Base-by-base conservation (phyloP, 495 filamentous ascomycete genomes). In the Aspergillus carlsbadensis region DNA sequence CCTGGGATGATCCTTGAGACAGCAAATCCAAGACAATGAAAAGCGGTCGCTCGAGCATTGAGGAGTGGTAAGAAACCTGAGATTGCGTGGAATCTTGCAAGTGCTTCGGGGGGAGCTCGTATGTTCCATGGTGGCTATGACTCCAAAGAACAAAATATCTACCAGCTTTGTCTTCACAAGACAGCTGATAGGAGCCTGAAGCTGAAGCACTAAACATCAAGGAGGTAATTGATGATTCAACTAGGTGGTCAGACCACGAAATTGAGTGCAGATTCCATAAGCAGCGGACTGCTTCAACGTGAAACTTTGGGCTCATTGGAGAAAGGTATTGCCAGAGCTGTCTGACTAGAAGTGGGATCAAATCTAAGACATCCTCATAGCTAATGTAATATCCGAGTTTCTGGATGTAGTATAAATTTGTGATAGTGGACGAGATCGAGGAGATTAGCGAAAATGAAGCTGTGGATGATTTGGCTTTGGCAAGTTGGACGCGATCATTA, bases 231-330 rank as follows among this genome's bases (percentile, higher is more conserved):
- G 90, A 83, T 34, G 90, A 89, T 70, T 97, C 92, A 14, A 96
- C 83, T 22, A 79, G 69, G 59, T 83, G 78, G 52, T 80, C 74
- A n/a, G 73, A 66, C 58, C 72, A 75, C 29, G 84, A 81, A 8
- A 83, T 80, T 0, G 82, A 83, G 61, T 98, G 90, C 40, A 98
- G 72, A 46, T 88, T 83, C 88, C 92, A 95, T 13, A 98, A 71
- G 58, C 84, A 88, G 46, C 89, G 87, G 43, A 95, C 90, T 33
- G 91, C 85, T 69, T 98, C 93, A 20, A 98, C 91, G 66, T 96
- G 94, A 60, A 92, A 92, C 64, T 95, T 95, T 0, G 91, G 92
- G 53, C 85, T 86, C 17, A 86, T 73, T 20, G 90, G 86, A 0
- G 90, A 90, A 33, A 97, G 74, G 65, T 87, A 92, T 21, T 73